Base-by-base conservation (phyloP, 495 filamentous ascomycete species). In the Xylaria intraflava region DNA sequence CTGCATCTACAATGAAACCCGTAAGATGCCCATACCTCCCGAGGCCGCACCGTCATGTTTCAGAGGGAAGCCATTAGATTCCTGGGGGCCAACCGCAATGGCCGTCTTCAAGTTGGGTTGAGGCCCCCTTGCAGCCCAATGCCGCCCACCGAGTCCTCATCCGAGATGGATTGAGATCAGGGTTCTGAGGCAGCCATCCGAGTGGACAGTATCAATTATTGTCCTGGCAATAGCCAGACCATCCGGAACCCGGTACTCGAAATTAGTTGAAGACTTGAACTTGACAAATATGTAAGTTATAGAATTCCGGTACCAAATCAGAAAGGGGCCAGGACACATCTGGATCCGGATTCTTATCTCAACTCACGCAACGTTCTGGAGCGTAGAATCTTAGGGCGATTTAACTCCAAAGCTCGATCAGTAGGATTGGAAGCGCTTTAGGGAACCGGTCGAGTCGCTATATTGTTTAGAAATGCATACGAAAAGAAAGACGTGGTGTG, bases 51-150 rank as follows among this genome's bases (percentile, higher is more conserved):
- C 62, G 74, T 71, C 60, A 12, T 22, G 30, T 30, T 80, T 74
- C 81, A 87, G 82, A 14, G 83, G 82, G 51, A 81, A 83, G 49
- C 86, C 84, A 24, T 74, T 79, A 60, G 72, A 82, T 58, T 84
- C 83, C 59, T 80, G 83, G 2, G 74, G 79, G 17, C 82, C 82
- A 7, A 77, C 45, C 12, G 61, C 22, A 38, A 64, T 68, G 61
- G 66, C 66, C 36, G 82, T 73, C 39, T 76, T 79, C 9, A 87
- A 72, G 16, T 80, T 80, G 12, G 78, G 73, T 62, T 86, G 87
- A 19, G 83, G 69, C 0, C 79, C 69, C 20, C 82, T 69, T 30
- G 72, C 65, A 3, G 79, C 74, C 86, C 85, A 89, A 35, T 76
- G 35, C 86, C 85, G 11, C 86, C 86, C 30, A 89, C 62, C 0